Conservation (phyloP, 768 basidiomycete genomes). For the Phlegmacium glaucopus region DNA sequence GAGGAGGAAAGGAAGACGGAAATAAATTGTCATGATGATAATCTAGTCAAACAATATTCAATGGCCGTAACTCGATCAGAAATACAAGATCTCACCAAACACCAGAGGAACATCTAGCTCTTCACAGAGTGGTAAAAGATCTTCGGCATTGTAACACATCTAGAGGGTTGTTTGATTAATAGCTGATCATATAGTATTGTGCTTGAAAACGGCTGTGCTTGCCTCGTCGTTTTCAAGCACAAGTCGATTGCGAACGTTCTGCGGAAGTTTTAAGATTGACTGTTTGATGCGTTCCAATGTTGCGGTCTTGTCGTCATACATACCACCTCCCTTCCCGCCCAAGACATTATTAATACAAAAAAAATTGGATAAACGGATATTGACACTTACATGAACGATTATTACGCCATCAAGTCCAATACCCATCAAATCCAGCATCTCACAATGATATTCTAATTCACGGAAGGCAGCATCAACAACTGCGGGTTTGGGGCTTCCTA, state of each 20-base stretch:
- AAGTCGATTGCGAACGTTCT: conserved; percentile 64
- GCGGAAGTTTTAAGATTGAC: conserved; percentile 59
- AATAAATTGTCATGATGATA: conserved; percentile 82
- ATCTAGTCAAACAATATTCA: conserved; percentile 32
- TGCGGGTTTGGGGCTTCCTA: conserved; percentile 73
- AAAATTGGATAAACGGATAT: background rate
- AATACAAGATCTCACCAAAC: conserved; percentile 38
- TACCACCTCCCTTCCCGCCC: conserved; percentile 60
- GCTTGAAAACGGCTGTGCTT: conserved; percentile 12
- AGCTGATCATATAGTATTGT: too few species aligned
- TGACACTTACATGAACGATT: conserved; percentile 66
- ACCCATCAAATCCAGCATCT: conserved; percentile 86
- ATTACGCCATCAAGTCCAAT: conserved; percentile 82
- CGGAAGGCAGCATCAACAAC: conserved; percentile 76
- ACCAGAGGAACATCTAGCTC: conserved; percentile 76
- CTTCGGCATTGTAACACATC: conserved; percentile 87
- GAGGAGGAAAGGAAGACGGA: conserved; percentile 56
- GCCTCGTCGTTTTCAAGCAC: conserved; percentile 97
- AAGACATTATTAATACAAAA: background rate
- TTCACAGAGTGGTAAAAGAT: conserved; percentile 82
- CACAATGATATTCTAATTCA: conserved; percentile 83
- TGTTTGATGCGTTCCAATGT: conserved; percentile 72
- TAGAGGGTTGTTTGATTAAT: conserved; percentile 10
- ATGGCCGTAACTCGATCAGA: background rate
- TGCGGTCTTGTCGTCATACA: conserved; percentile 75